Conservation (phyloP, 805 yeast genomes). For the Candida coleopterorum region DNA sequence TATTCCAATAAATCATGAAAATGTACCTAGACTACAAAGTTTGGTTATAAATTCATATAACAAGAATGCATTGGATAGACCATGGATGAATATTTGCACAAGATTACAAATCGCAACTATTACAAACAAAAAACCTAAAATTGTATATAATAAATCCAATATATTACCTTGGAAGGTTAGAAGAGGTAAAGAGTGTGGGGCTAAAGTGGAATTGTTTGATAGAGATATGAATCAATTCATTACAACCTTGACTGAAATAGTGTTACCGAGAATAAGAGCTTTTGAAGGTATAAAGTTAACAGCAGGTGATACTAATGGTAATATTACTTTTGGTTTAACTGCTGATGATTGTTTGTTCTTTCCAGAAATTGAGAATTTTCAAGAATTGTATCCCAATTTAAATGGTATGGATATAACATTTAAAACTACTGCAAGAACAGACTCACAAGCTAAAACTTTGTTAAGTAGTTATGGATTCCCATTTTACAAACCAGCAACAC, state of each 20-base stretch:
- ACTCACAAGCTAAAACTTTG: conserved; percentile 81
- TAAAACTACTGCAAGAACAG: conserved; percentile 86
- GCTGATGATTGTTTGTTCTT: conserved; percentile 74
- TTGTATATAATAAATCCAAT: conserved; percentile 70
- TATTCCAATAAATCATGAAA: conserved; percentile 58
- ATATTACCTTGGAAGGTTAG: conserved; percentile 84
- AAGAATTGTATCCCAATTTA: conserved; percentile 82
- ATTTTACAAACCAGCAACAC: conserved; percentile 30
- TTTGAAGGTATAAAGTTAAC: conserved; percentile 72
- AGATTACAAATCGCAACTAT: conserved; percentile 82
- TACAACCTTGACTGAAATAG: conserved; percentile 83
- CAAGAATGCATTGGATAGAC: conserved; percentile 62
- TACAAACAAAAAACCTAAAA: conserved; percentile 81
- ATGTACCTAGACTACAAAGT: conserved; percentile 68
- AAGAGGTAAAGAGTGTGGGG: conserved; percentile 88
- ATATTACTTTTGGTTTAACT: conserved; percentile 77
- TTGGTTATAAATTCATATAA: conserved; percentile 75
- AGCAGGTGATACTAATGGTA: conserved; percentile 83
- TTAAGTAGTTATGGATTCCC: conserved; percentile 82
- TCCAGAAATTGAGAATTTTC: conserved; percentile 91
- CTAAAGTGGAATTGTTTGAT: conserved; percentile 72
- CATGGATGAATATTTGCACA: conserved; percentile 72
- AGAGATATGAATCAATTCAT: conserved; percentile 81
- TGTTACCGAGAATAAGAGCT: conserved; percentile 87
- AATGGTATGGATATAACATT: conserved; percentile 83